Evolutionary conservation across 2,329 filamentous ascomycete genomes (phyloP).

Genomic region (Hortaea werneckii): DNA sequence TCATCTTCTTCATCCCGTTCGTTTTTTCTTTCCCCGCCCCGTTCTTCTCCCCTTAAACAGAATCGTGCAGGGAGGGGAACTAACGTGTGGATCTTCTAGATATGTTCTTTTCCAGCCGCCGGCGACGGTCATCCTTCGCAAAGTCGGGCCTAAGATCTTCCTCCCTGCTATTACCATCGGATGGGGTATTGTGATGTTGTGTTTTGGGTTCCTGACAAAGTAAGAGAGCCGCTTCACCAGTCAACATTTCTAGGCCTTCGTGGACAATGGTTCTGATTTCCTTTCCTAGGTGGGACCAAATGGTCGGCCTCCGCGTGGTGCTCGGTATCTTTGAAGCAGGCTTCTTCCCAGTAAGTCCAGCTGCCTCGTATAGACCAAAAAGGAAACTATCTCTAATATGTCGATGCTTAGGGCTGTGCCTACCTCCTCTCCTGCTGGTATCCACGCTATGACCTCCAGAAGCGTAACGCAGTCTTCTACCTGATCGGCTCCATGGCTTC

Average conservation of each 20-base stretch:
- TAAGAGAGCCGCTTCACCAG: conserved; percentile 25
- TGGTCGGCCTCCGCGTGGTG: conserved; percentile 48
- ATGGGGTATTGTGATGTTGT: conserved; percentile 53
- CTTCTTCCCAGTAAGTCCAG: conserved; percentile 25
- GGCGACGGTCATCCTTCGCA: conserved; percentile 57
- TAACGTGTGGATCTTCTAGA: conserved; percentile 24
- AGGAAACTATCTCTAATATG: background rate
- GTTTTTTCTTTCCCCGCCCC: background rate
- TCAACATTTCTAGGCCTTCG: background rate
- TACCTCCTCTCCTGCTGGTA: conserved; percentile 59
- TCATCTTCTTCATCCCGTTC: conserved; percentile 57
- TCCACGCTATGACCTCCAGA: conserved; percentile 28
- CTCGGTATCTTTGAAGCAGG: conserved; percentile 39
- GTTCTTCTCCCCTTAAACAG: background rate
- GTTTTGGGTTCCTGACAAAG: conserved; percentile 51
- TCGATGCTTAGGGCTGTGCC: conserved; percentile 36
- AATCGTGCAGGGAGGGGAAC: background rate
- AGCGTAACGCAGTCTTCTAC: conserved; percentile 38
- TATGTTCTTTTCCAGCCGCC: conserved; percentile 65
- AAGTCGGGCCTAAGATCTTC: conserved; percentile 42
- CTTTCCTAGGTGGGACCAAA: conserved; percentile 14
- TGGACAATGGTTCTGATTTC: background rate
- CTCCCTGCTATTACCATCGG: conserved; percentile 33
- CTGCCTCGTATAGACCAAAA: background rate
- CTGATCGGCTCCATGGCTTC: conserved; percentile 39